phyloP scores from a whole-genome alignment of 306 rosid genomes.

The Canavalia gladiata region DNA sequence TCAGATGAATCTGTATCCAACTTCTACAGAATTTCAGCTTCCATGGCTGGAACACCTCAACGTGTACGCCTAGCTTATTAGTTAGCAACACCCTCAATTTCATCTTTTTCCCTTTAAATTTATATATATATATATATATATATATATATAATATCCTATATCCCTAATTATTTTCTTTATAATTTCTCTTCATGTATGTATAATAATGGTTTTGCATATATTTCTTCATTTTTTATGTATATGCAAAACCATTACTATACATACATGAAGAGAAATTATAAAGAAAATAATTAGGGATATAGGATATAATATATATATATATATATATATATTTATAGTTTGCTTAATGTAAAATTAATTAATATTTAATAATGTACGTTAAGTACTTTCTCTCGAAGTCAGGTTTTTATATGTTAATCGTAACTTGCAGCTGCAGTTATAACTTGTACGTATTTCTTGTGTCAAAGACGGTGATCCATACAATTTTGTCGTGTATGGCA shows the following conservation, averaged over 20 bases:
- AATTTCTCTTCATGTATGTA: too few relatives aligned
- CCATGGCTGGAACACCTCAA: constrained; percentile 67
- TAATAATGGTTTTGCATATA: too few relatives aligned
- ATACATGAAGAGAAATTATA: background rate
- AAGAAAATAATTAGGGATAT: background rate
- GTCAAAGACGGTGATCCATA: background rate
- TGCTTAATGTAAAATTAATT: background rate
- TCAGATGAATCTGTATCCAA: constrained; percentile 41
- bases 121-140: background rate
- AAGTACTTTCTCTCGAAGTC: background rate
- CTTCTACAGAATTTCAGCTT: constrained; percentile 67
- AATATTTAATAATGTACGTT: background rate
- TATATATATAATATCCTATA: background rate
- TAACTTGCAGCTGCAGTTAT: background rate
- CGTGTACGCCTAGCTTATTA: constrained; percentile 49
- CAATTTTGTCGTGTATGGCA: background rate
- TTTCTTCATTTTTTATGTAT: too few relatives aligned
- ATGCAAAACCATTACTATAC: too few relatives aligned
- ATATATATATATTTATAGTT: background rate
- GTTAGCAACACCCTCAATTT: too few relatives aligned
- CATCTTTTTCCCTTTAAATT: background rate
- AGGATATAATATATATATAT: background rate
- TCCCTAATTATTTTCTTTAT: background rate
- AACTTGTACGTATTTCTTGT: background rate
- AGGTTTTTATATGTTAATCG: background rate